These are phyloP conservation scores for Pleurozium schreberi DNA, from an alignment of 225 moss, liverwort and hornwort species.

Conservation along the genomic window DNA sequence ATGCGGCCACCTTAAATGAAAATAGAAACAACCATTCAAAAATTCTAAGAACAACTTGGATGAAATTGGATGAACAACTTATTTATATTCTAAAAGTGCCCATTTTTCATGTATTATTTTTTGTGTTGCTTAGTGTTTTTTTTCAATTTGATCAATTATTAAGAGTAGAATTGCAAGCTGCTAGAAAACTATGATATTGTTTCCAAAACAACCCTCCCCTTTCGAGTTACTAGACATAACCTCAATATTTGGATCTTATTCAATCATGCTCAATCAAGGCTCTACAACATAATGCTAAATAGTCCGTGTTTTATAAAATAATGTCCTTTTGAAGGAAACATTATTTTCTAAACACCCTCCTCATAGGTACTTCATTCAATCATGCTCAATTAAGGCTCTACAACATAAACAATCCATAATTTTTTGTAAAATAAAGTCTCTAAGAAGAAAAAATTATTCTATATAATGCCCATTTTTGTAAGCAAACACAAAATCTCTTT, in stretches of 20 bases:
- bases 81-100: not conserved
- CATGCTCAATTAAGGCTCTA: not conserved
- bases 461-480: accelerated
- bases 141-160: too few relatives aligned
- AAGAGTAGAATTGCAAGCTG: accelerated
- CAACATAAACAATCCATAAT: too few relatives aligned
- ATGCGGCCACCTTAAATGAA: not conserved
- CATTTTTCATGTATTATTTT: not conserved
- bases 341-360: too few relatives aligned
- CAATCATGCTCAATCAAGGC: not conserved
- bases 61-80: not conserved
- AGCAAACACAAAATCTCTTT: not conserved
- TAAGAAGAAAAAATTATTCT: not conserved
- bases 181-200: not conserved
- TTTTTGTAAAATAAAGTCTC: too few relatives aligned
- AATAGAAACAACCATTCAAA: not conserved
- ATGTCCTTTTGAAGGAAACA: too few relatives aligned
- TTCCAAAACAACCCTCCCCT: not conserved
- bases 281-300: not conserved
- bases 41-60: not conserved
- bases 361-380: not conserved
- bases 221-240: not conserved
- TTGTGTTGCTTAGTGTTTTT: too few relatives aligned
- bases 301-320: not conserved
- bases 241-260: not conserved